phyloP scores from a whole-genome alignment of 2,329 filamentous ascomycete genomes.

The Aspergillus brunneoviolaceus region DNA sequence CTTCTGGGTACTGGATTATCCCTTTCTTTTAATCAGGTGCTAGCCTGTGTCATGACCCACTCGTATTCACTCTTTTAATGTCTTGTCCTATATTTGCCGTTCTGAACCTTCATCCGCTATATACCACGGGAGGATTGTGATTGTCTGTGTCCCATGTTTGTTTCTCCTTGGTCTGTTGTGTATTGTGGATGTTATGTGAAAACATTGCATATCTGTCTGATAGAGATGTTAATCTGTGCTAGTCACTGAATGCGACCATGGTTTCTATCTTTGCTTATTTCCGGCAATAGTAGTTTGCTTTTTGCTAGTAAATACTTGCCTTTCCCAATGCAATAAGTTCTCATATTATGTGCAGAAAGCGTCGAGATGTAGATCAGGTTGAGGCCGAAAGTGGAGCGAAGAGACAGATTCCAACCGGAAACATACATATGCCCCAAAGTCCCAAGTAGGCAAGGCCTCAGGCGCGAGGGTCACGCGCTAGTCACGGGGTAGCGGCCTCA shows the following conservation, averaged over 20 bases:
- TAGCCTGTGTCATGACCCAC: conserved; percentile 29
- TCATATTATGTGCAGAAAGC: background rate
- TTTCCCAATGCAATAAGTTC: background rate
- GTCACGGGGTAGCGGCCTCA: conserved; percentile 21
- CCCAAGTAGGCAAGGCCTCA: conserved; percentile 11
- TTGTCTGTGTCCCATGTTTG: conserved; percentile 11
- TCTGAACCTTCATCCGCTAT: conserved; percentile 17
- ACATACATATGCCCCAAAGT: conserved; percentile 9
- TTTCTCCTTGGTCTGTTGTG: conserved; percentile 8
- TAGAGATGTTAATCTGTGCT: background rate
- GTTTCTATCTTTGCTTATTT: background rate
- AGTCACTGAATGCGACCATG: background rate
- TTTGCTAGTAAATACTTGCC: background rate
- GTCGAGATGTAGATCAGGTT: background rate
- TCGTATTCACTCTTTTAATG: conserved; percentile 29
- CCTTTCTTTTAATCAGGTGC: conserved; percentile 10
- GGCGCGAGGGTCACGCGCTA: conserved; percentile 16
- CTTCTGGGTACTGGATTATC: conserved; percentile 24
- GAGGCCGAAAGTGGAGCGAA: background rate
- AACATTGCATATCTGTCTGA: background rate
- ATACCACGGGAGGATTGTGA: conserved; percentile 25
- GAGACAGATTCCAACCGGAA: background rate
- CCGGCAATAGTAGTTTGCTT: background rate
- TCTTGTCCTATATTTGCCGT: conserved; percentile 8
- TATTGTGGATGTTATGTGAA: conserved; percentile 6